Percentiles rank a stretch among this genome's conserved stretches.
Conservation (phyloP, 495 filamentous ascomycete species). For the Aspergillus campestris region DNA sequence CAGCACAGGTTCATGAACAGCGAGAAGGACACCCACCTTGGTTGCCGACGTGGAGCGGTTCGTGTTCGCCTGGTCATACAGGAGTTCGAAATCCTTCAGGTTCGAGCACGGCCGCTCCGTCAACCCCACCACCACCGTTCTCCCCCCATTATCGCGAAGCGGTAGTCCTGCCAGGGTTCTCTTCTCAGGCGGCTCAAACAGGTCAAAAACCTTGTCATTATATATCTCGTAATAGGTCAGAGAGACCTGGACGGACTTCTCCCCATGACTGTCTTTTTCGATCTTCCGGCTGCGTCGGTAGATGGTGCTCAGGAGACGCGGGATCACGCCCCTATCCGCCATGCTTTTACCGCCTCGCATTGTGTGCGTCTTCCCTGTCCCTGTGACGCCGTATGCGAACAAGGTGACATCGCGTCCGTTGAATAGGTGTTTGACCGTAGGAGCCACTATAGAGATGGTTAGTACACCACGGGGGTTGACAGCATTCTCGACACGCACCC, state of each 20-base stretch:
- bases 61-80: constrained; percentile 92
- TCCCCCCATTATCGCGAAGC: constrained; percentile 78
- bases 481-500: constrained; percentile 42
- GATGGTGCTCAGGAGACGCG: constrained; percentile 75
- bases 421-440: constrained; percentile 84
- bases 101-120: constrained; percentile 77
- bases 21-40: constrained; percentile 44
- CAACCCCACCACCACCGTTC: constrained; percentile 86
- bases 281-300: constrained; percentile 82
- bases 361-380: constrained; percentile 95
- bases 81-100: constrained; percentile 82
- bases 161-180: constrained; percentile 77
- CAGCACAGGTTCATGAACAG: constrained; percentile 3
- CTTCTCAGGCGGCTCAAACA: constrained; percentile 88
- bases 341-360: constrained; percentile 92
- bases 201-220: constrained; percentile 89
- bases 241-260: constrained; percentile 64
- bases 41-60: constrained; percentile 89
- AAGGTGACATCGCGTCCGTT: constrained; percentile 88
- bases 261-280: constrained; percentile 70
- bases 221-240: constrained; percentile 99
- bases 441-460: constrained; percentile 45
- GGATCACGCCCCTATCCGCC: constrained; percentile 86
- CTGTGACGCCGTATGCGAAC: constrained; percentile 94
- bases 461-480: constrained; percentile 9